These are phyloP conservation scores for Botrytis cinerea DNA, from an alignment of 2,329 filamentous ascomycete genomes.

Conservation along the genomic window DNA sequence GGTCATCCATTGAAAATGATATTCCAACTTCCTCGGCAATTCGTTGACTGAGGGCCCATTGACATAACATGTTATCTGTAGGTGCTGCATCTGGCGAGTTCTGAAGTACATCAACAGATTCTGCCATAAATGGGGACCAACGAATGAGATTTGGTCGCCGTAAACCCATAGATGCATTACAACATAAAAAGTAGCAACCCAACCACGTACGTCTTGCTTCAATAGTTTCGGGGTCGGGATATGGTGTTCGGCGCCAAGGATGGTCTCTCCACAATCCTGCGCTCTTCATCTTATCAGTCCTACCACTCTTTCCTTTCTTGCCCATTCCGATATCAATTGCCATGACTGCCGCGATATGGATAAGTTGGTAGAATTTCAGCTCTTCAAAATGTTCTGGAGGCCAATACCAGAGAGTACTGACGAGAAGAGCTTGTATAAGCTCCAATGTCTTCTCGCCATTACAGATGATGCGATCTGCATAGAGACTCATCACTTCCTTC, in stretches of 20 bases:
- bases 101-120: conserved; percentile 48
- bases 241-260: conserved; percentile 46
- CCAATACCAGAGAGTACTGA: conserved; percentile 53
- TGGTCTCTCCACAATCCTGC: conserved; percentile 47
- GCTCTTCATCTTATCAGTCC: conserved; percentile 41
- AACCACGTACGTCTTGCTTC: conserved; percentile 43
- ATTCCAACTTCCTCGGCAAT: conserved; percentile 58
- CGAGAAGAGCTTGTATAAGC: conserved; percentile 51
- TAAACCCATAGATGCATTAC: conserved; percentile 48
- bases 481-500: conserved; percentile 51
- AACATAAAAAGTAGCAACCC: conserved; percentile 43
- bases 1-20: conserved; percentile 54
- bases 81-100: conserved; percentile 45
- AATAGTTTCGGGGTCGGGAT: conserved; percentile 40
- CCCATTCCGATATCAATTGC: conserved; percentile 45
- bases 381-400: conserved; percentile 50
- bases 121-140: conserved; percentile 47
- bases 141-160: conserved; percentile 49
- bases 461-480: conserved; percentile 51
- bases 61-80: conserved; percentile 46
- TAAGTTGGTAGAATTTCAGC: conserved; percentile 54
- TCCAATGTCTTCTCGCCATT: conserved; percentile 54
- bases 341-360: conserved; percentile 54
- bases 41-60: conserved; percentile 48
- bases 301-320: conserved; percentile 40